Percentiles rank a stretch among this genome's conserved stretches.
Evolutionary conservation across 768 basidiomycete genomes (phyloP).

Genomic region (Pulveroboletus sp.): DNA sequence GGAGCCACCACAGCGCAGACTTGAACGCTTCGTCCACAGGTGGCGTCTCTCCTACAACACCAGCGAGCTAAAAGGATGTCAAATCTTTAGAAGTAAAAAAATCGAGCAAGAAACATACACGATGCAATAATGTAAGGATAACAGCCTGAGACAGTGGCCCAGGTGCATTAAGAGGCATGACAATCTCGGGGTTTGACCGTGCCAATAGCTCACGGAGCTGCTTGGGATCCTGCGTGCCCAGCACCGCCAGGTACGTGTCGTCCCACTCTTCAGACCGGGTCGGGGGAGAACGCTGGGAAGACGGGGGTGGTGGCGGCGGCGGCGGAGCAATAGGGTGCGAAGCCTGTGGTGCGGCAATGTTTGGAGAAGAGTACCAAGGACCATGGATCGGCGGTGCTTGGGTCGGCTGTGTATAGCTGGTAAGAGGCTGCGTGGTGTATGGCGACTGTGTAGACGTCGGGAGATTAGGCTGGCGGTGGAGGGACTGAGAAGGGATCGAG

Average conservation of each 20-base stretch:
- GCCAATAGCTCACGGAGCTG: constrained; percentile 74
- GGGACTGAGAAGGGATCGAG: constrained; percentile 36
- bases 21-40: constrained; percentile 82
- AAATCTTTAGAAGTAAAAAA: neutral
- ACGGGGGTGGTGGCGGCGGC: constrained; percentile 38
- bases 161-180: constrained; percentile 73
- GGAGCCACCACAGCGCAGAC: constrained; percentile 83
- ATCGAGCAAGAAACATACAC: constrained; percentile 47
- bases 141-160: constrained; percentile 81
- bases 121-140: constrained; percentile 76
- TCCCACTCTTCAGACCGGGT: constrained; percentile 77
- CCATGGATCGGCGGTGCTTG: constrained; percentile 31
- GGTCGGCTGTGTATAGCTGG: constrained; percentile 29
- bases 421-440: constrained; percentile 33
- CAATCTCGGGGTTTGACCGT: constrained; percentile 72
- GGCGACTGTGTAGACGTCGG: constrained; percentile 37
- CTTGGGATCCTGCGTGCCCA: constrained; percentile 69
- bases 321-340: constrained; percentile 77
- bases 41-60: constrained; percentile 70
- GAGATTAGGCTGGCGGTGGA: constrained; percentile 33
- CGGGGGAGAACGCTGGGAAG: constrained; percentile 52
- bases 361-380: constrained; percentile 56
- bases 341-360: constrained; percentile 77
- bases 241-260: constrained; percentile 72
- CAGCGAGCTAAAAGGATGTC: constrained; percentile 54